Percentiles rank a stretch among this genome's conserved stretches.
These are phyloP conservation scores for Backusella liffmaniae DNA, from an alignment of 192 early-diverging fungal species.

Conservation along the genomic window DNA sequence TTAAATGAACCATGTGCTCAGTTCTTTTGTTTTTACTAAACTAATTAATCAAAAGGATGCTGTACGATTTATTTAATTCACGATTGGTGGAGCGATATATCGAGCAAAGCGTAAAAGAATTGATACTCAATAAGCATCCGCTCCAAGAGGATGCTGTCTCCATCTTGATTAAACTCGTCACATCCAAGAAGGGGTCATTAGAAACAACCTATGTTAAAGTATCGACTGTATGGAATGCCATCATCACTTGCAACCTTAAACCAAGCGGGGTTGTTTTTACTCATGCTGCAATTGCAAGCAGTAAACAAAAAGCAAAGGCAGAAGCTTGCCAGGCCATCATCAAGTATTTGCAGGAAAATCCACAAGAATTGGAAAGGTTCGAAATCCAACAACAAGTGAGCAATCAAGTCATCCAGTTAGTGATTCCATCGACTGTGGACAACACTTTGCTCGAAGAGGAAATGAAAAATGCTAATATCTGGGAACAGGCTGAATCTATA, in stretches of 20 bases:
- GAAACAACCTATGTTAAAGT: background rate
- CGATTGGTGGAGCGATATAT: background rate
- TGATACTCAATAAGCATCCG: background rate
- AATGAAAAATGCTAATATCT: background rate
- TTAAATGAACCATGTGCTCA: background rate
- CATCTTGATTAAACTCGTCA: background rate
- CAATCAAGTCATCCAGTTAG: background rate
- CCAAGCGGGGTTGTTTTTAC: background rate
- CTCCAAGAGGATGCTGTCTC: background rate
- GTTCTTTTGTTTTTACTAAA: background rate
- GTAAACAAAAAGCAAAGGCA: background rate
- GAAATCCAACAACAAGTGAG: background rate
- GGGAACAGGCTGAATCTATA: background rate
- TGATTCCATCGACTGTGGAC: background rate
- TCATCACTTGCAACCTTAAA: background rate
- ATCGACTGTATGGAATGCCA: background rate
- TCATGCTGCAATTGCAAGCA: background rate
- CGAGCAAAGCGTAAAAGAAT: background rate
- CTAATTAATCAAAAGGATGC: background rate
- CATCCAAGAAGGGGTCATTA: background rate
- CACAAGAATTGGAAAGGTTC: background rate
- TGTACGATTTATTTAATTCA: background rate
- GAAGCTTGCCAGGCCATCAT: background rate
- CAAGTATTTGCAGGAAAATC: background rate
- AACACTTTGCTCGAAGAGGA: background rate